Base-by-base conservation (phyloP, 2,329 filamentous ascomycete species). In the Aspergillus novofumigatus region DNA sequence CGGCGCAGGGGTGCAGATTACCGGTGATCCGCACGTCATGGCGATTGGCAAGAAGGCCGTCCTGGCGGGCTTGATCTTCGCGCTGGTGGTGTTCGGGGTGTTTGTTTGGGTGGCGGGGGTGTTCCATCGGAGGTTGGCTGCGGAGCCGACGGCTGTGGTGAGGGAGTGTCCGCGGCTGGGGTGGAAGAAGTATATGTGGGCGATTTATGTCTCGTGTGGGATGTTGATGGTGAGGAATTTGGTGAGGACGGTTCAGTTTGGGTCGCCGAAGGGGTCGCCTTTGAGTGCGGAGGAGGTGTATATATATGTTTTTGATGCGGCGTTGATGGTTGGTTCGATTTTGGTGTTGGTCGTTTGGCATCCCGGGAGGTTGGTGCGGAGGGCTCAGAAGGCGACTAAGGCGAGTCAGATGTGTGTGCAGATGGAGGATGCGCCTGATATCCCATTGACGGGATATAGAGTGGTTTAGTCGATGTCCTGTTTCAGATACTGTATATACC, bases 241-340 rank as follows among this genome's bases (percentile, higher is more conserved):
- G 14, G 59, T 70, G 8, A 56, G 71, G 14, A 65, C 63, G 14
- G 62, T 72, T 26, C 63, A 73, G 53, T 73, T 72, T 53, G 67
- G 60, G 4, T 59, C 63, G 1, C 21, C 25, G 8, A 21, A 54
- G 28, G 57, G 44, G 17, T 50, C 62, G 0, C 50, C 56, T 29
- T 23, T 72, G 23, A 62, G 64, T 11, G 62, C 53, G 3, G 55
- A 64, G 17, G 71, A 73, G 59, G 67, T 29, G 17, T 67, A 63
- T 57, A 67, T 72, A 3, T 73, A 72, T 58, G 60, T 72, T 0
- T 72, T 72, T 56, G 70, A 73, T 64, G 69, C 63, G 8, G 61
- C 59, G 28, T 51, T 69, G 38, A 69, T 72, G 68, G 59, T 59
- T 3, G 9, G 65, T n/a, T 45, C 61, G 0, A 61, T 69, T 57